Evolutionary conservation across 140 eudicot genomes (phyloP).

Genomic region (Bidens hawaiensis): DNA sequence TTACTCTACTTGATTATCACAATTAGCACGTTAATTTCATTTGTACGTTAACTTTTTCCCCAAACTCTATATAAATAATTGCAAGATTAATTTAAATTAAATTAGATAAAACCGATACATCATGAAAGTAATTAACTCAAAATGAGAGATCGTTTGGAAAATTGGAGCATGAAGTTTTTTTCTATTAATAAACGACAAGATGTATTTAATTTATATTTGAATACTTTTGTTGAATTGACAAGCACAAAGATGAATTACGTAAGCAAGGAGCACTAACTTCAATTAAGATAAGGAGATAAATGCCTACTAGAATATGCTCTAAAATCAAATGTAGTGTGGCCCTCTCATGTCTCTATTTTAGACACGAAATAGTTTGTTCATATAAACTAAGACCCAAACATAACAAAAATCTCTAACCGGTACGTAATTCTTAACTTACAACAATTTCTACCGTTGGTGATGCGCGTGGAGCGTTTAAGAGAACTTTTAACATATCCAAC

Average conservation of each 20-base stretch:
- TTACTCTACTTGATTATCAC: no score
- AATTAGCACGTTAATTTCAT: no score
- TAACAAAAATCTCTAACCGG: no score
- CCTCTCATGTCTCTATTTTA: background rate
- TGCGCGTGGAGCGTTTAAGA: background rate
- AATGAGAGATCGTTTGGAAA: background rate
- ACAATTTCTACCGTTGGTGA: no score
- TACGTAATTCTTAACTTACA: background rate
- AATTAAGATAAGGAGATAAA: slow-evolving; percentile 7
- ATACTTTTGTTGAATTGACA: slow-evolving; percentile 12
- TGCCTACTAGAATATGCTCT: slow-evolving; percentile 5
- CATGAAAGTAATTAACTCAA: background rate
- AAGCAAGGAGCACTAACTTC: slow-evolving; percentile 16
- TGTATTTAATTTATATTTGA: background rate
- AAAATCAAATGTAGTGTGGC: background rate
- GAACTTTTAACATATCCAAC: background rate
- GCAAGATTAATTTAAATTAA: no score
- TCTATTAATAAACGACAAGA: background rate
- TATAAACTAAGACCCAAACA: no score
- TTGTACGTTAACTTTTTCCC: no score
- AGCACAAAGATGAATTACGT: slow-evolving; percentile 23
- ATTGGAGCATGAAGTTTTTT: background rate
- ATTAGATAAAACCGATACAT: no score
- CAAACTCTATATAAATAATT: no score
- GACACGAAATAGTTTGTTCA: no score